A percentile compares a stretch with the other conserved stretches of the same genome.
These are phyloP conservation scores for Raddia guianensis DNA, from an alignment of 176 grass and related monocot species.

Conservation along the genomic window DNA sequence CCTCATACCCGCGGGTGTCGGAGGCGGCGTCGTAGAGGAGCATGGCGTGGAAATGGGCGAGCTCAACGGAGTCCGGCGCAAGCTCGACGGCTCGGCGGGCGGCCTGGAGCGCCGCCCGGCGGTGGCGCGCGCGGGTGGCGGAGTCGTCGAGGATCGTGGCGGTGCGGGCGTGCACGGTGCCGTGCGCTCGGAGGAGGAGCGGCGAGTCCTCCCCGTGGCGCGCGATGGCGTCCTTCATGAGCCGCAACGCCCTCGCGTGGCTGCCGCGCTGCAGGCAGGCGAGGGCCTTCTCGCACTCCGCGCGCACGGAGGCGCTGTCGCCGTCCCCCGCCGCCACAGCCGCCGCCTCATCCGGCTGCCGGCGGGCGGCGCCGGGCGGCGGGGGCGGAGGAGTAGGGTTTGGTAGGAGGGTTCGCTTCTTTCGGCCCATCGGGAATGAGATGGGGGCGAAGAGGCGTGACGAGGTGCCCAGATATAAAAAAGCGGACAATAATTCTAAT, in stretches of 20 bases:
- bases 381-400: slow-evolving; percentile 61
- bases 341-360: slow-evolving; percentile 4
- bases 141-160: slow-evolving; percentile 66
- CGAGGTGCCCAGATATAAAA: background rate
- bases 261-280: slow-evolving; percentile 62
- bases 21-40: slow-evolving; percentile 61
- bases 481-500: background rate
- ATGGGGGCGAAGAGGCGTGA: slow-evolving; percentile 24
- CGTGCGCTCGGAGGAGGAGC: slow-evolving; percentile 74
- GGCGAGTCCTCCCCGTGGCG: slow-evolving; percentile 54
- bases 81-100: slow-evolving; percentile 65
- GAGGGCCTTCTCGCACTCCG: slow-evolving; percentile 69
- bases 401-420: slow-evolving; percentile 70
- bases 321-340: background rate
- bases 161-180: slow-evolving; percentile 63
- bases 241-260: slow-evolving; percentile 59
- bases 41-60: slow-evolving; percentile 74
- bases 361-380: slow-evolving; percentile 23
- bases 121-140: slow-evolving; percentile 61
- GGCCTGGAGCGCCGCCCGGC: slow-evolving; percentile 51
- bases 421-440: slow-evolving; percentile 69
- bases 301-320: slow-evolving; percentile 39
- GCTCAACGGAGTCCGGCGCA: slow-evolving; percentile 76
- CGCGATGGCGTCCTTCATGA: slow-evolving; percentile 63
- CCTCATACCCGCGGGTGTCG: slow-evolving; percentile 63